Conservation (phyloP, 768 basidiomycete genomes). For the Tricholomella constricta region DNA sequence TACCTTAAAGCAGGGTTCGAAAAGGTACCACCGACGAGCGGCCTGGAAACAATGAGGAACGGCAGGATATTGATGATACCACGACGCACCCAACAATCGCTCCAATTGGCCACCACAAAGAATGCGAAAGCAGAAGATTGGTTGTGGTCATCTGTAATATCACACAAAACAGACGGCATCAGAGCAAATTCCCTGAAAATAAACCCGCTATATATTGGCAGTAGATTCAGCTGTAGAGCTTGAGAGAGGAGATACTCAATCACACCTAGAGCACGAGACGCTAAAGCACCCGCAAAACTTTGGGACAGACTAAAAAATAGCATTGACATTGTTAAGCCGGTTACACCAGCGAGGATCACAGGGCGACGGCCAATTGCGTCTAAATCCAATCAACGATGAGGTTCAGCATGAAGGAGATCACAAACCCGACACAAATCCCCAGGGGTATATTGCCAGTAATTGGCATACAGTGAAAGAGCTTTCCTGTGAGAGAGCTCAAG, state of each 20-base stretch:
- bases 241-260: neutral
- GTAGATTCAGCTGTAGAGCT: neutral
- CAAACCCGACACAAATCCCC: constrained; percentile 56
- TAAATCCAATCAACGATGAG: constrained; percentile 16
- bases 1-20: constrained; percentile 54
- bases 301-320: constrained; percentile 58
- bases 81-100: constrained; percentile 52
- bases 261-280: constrained; percentile 51
- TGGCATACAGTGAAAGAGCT: constrained; percentile 61
- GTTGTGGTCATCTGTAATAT: constrained; percentile 61
- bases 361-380: constrained; percentile 64
- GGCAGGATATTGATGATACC: neutral
- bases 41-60: constrained; percentile 33
- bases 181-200: constrained; percentile 63
- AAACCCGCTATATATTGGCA: constrained; percentile 46
- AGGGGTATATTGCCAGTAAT: constrained; percentile 58
- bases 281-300: constrained; percentile 44
- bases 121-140: constrained; percentile 57
- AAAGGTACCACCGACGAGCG: constrained; percentile 60
- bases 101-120: constrained; percentile 60
- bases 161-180: constrained; percentile 59
- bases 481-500: constrained; percentile 42
- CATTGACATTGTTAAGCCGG: constrained; percentile 49
- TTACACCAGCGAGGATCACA: constrained; percentile 53
- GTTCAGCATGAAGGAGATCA: neutral